These are phyloP conservation scores for Bimuria novae-zelandiae DNA, from an alignment of 2,329 filamentous ascomycete genomes.

Conservation along the genomic window DNA sequence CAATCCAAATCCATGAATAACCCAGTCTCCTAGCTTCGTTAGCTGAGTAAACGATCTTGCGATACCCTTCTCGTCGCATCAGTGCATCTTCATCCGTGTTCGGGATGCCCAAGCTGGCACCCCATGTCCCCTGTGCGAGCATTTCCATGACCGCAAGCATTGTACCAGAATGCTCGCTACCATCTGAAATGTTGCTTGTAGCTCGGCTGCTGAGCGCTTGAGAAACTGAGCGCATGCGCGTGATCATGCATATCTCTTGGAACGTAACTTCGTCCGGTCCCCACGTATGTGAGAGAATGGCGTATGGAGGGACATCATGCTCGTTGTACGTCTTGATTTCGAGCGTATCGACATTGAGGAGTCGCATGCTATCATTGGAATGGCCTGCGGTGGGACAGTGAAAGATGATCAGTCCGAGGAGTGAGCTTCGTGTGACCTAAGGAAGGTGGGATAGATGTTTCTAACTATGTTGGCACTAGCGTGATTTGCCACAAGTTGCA, in stretches of 20 bases:
- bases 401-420: neutral
- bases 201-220: constrained; percentile 7
- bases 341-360: constrained; percentile 29
- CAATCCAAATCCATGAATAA: constrained; percentile 29
- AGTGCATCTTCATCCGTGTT: constrained; percentile 20
- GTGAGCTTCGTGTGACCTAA: neutral
- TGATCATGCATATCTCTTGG: constrained; percentile 25
- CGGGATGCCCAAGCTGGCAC: constrained; percentile 7
- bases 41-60: constrained; percentile 24
- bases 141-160: constrained; percentile 27
- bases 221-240: constrained; percentile 16
- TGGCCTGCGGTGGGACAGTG: neutral
- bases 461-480: neutral
- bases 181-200: neutral
- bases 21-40: constrained; percentile 16
- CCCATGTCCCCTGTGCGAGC: constrained; percentile 20
- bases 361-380: constrained; percentile 25
- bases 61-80: constrained; percentile 21
- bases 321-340: constrained; percentile 29
- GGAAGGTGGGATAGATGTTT: neutral
- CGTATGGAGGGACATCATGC: constrained; percentile 25
- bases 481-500: neutral
- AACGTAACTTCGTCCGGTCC: constrained; percentile 23
- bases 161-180: constrained; percentile 6
- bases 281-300: constrained; percentile 32